These are phyloP conservation scores for Berkeleyomyces rouxiae DNA, from an alignment of 2,329 filamentous ascomycete genomes.

Conservation along the genomic window DNA sequence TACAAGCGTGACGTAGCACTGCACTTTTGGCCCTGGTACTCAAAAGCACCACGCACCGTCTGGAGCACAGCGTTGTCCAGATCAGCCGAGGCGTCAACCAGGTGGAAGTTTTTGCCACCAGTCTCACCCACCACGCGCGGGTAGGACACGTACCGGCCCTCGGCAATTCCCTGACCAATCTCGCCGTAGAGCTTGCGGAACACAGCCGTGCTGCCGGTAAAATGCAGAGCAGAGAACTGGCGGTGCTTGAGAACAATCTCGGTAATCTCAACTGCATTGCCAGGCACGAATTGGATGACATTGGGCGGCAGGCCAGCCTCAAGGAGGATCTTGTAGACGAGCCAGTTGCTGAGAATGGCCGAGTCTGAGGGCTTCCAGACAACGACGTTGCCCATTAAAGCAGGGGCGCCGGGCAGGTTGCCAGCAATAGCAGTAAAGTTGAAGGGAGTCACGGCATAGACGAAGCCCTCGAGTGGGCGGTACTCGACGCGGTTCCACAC, in stretches of 20 bases:
- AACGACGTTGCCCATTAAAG: conserved; percentile 84
- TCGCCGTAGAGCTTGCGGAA: conserved; percentile 80
- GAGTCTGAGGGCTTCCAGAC: conserved; percentile 92
- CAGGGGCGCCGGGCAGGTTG: conserved; percentile 69
- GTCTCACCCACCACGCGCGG: conserved; percentile 83
- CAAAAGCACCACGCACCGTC: conserved; percentile 74
- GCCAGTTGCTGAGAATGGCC: conserved; percentile 78
- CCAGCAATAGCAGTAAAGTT: conserved; percentile 94
- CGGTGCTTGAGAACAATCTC: conserved; percentile 57
- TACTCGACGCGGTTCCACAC: conserved; percentile 89
- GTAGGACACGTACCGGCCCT: conserved; percentile 70
- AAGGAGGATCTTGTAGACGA: conserved; percentile 76
- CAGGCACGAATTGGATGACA: conserved; percentile 87
- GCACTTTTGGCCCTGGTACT: conserved; percentile 87
- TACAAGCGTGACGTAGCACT: conserved; percentile 70
- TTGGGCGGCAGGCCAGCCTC: conserved; percentile 80
- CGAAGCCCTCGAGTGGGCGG: conserved; percentile 81
- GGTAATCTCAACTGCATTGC: conserved; percentile 72
- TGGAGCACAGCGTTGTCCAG: conserved; percentile 63
- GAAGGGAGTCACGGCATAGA: conserved; percentile 87
- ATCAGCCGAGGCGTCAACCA: conserved; percentile 63
- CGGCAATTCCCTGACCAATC: conserved; percentile 65
- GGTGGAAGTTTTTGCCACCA: conserved; percentile 85
- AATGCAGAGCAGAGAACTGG: conserved; percentile 82
- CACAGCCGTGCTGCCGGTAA: conserved; percentile 81